These are phyloP conservation scores for Termitomyces sp. DNA, from an alignment of 768 basidiomycete genomes.

Conservation along the genomic window DNA sequence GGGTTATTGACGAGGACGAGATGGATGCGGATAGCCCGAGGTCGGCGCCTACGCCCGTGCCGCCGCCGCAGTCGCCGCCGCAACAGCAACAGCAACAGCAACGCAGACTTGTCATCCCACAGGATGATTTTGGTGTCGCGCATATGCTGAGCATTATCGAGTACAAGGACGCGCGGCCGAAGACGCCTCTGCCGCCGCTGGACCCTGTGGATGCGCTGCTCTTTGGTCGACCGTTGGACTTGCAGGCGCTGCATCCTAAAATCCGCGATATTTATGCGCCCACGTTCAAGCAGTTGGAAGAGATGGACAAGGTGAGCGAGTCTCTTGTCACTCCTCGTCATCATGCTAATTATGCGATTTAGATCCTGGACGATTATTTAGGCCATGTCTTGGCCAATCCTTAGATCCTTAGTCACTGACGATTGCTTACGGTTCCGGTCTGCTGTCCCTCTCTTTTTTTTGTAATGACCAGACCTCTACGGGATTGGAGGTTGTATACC, in stretches of 20 bases:
- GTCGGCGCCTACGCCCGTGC: slow-evolving; percentile 25
- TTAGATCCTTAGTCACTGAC: background rate
- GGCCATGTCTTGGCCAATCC: slow-evolving; percentile 6
- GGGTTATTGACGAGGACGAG: slow-evolving; percentile 17
- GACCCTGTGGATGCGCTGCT: slow-evolving; percentile 70
- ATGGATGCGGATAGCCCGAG: slow-evolving; percentile 23
- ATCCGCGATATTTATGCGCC: slow-evolving; percentile 67
- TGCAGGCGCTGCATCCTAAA: slow-evolving; percentile 62
- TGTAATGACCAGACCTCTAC: background rate
- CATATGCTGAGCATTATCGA: slow-evolving; percentile 90
- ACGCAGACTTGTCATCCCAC: slow-evolving; percentile 49
- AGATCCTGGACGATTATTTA: slow-evolving; percentile 16
- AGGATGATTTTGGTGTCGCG: slow-evolving; percentile 81
- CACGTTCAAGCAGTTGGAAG: slow-evolving; percentile 69
- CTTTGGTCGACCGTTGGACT: slow-evolving; percentile 62
- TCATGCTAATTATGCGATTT: background rate
- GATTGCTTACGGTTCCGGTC: background rate
- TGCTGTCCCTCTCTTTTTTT: background rate
- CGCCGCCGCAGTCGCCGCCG: background rate
- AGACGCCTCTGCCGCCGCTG: slow-evolving; percentile 26
- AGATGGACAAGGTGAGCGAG: slow-evolving; percentile 65
- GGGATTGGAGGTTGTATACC: background rate
- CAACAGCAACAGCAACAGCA: slow-evolving; percentile 15
- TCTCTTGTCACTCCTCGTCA: too few species aligned
- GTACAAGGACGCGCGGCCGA: slow-evolving; percentile 43